phyloP scores from a whole-genome alignment of 257 asterid species.

The Lycium barbarum region DNA sequence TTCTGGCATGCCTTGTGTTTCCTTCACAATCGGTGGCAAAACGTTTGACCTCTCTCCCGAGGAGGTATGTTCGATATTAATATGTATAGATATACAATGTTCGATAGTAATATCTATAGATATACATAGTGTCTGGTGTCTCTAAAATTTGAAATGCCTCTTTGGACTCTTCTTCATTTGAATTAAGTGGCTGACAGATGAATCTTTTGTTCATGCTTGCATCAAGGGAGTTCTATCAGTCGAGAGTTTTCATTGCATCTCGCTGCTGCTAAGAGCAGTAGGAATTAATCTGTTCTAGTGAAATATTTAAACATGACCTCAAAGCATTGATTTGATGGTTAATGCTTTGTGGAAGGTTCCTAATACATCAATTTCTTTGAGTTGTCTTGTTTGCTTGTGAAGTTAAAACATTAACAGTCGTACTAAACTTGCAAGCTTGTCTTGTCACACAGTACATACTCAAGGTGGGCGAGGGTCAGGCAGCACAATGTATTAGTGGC shows the following conservation, averaged over 20 bases:
- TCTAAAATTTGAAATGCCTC: not conserved
- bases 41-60: conserved; percentile 72
- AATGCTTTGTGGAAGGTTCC: not conserved
- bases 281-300: not conserved
- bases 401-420: not conserved
- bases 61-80: conserved; percentile 59
- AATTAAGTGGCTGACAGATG: not conserved
- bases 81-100: not conserved
- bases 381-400: not conserved
- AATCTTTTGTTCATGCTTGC: not conserved
- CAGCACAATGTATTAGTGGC: conserved; percentile 79
- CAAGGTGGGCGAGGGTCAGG: conserved; percentile 72
- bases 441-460: conserved; percentile 59
- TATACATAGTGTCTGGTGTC: not conserved
- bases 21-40: conserved; percentile 88
- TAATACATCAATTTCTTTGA: not conserved
- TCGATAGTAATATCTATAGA: not conserved
- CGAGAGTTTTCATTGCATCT: not conserved
- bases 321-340: not conserved
- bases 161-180: not conserved
- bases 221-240: no score
- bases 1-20: conserved; percentile 77
- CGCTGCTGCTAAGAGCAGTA: not conserved
- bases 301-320: not conserved
- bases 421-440: not conserved